Evolutionary conservation across 1,284 basidiomycete species (phyloP), one percentile per base, ranked within the genome.

Genomic region (Ganoderma resinaceum): DNA sequence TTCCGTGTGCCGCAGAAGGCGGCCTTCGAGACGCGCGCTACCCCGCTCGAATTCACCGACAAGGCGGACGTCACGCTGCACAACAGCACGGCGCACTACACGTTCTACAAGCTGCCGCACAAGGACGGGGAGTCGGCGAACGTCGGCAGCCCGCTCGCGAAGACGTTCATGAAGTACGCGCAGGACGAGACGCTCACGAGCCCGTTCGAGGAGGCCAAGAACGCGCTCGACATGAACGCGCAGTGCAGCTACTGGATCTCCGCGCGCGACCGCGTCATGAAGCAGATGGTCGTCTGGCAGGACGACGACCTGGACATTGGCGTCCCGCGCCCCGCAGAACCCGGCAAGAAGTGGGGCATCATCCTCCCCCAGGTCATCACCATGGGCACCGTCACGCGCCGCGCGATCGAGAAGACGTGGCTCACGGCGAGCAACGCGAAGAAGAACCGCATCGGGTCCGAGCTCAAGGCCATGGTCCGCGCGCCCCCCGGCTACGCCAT

Each of bases 221-320:
- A 92, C 60, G 96, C 97, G 0, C 84, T 98, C 66, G 92, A 96
- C 69, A 91, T 99, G 87, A 99, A 97, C 76, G 93, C 95, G 0
- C 91, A 96, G 76, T 99, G 97, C 83, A 96, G 93, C 77, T 99
- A 99, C 81, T 99, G 97, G 98, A 96, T 98, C 77, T 95, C 93
- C 70, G 93, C 96, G 1, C 85, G 97, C 29, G 97, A 99, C 77
- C 90, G 98, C 29, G 94, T 99, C 73, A 80, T 92, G 78, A 95
- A 96, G 75, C 98, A 99, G 83, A 91, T 96, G 87, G 97, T 98
- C 7, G 89, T 98, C 4, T 98, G 95, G 91, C 89, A 95, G 72
- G 78, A 85, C 61, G 62, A 64, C 43, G 88, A 87, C 37, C 82
- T 89, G 67, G 72, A 73, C 37, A 69, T 77, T 11, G 74, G 75